A percentile compares a stretch with the other conserved stretches of the same genome.
phyloP scores from a whole-genome alignment of 116 monocot genomes.

The Dioscorea cayenensis region DNA sequence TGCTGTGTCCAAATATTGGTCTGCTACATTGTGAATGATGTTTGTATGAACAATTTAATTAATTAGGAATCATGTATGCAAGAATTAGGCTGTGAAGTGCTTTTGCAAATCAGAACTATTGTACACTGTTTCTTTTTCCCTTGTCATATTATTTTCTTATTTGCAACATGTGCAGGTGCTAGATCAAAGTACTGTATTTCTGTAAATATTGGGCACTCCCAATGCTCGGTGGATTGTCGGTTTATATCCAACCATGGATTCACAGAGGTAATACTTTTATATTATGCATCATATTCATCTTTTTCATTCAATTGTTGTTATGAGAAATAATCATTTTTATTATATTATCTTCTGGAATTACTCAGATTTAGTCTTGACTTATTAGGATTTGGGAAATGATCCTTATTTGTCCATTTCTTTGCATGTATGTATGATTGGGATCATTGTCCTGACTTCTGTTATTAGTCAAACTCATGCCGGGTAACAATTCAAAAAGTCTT shows the following conservation, averaged over 20 bases:
- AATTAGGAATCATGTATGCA: not conserved
- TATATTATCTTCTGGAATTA: too few relatives aligned
- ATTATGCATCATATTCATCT: too few relatives aligned
- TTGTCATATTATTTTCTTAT: not conserved
- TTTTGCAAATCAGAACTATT: not conserved
- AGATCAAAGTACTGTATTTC: slow-evolving; percentile 20
- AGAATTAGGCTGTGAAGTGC: not conserved
- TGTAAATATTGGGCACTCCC: slow-evolving; percentile 25
- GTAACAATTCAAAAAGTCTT: too few relatives aligned
- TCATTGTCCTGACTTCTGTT: too few relatives aligned
- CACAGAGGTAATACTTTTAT: slow-evolving; percentile 29
- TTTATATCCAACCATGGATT: slow-evolving; percentile 48
- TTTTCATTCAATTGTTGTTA: too few relatives aligned
- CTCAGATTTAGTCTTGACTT: too few relatives aligned
- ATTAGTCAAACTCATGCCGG: too few relatives aligned
- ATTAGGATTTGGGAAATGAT: too few relatives aligned
- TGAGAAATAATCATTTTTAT: too few relatives aligned
- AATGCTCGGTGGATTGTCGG: slow-evolving; percentile 27
- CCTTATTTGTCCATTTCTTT: too few relatives aligned
- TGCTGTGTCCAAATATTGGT: not conserved
- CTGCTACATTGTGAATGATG: not conserved
- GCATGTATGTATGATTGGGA: too few relatives aligned
- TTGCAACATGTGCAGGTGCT: not conserved
- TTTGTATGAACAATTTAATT: not conserved
- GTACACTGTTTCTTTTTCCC: not conserved